Conservation (phyloP, 2,329 filamentous ascomycete genomes). For the Fusarium anthophilum region DNA sequence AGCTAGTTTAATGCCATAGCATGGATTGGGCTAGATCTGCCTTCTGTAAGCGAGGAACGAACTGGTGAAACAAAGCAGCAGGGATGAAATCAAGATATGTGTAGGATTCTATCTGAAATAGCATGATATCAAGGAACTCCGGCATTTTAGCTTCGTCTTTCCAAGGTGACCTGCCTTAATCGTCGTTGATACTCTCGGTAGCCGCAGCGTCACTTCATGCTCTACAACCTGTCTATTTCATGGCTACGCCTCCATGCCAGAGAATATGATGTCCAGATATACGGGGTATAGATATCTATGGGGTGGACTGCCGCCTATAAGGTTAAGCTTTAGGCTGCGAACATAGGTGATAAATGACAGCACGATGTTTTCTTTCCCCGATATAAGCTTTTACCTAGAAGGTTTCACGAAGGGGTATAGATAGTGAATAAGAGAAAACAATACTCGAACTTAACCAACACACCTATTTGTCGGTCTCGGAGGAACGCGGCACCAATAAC, state of each 20-base stretch:
- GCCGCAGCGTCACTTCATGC: not conserved
- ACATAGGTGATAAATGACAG: too few relatives aligned
- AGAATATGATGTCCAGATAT: too few relatives aligned
- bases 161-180: fast-evolving
- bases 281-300: not conserved
- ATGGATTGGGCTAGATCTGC: not conserved
- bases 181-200: not conserved
- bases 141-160: not conserved
- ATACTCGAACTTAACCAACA: not conserved
- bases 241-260: fast-evolving
- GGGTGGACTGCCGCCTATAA: too few relatives aligned
- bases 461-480: fast-evolving
- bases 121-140: not conserved
- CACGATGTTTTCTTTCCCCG: too few relatives aligned
- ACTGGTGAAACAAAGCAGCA: not conserved
- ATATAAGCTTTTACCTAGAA: too few relatives aligned
- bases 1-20: not conserved
- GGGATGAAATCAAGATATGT: not conserved
- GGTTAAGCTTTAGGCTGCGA: too few relatives aligned
- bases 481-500: fast-evolving
- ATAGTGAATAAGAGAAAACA: not conserved
- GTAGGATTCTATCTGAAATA: fast-evolving
- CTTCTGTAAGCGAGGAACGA: not conserved
- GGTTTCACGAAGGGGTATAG: too few relatives aligned
- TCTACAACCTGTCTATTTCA: not conserved